Conservation (phyloP, 495 filamentous ascomycete species). For the Aspergillus diversus region DNA sequence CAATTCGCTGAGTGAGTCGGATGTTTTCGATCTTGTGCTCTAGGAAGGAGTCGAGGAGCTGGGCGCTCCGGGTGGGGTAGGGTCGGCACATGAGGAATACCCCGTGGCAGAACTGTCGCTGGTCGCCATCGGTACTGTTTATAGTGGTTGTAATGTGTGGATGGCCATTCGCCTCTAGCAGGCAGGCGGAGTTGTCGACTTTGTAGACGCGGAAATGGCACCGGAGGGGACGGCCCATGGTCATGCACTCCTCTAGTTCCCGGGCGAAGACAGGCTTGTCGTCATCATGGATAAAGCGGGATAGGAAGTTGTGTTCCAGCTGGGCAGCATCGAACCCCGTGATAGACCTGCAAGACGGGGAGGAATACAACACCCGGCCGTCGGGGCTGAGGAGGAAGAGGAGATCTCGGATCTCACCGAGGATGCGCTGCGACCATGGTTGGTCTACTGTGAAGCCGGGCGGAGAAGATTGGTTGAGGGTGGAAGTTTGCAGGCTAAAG, state of each 20-base stretch:
- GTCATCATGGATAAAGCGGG: conserved; percentile 84
- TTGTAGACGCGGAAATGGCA: conserved; percentile 90
- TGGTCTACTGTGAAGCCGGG: conserved; percentile 69
- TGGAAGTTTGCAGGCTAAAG: conserved; percentile 8
- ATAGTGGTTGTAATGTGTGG: conserved; percentile 69
- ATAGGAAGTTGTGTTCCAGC: conserved; percentile 72
- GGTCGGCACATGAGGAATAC: conserved; percentile 94
- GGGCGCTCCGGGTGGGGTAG: conserved; percentile 85
- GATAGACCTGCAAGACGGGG: conserved; percentile 75
- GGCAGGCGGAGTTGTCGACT: conserved; percentile 69
- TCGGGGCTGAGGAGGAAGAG: conserved; percentile 84
- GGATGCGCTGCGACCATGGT: conserved; percentile 85
- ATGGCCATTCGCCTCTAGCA: conserved; percentile 91
- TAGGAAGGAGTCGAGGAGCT: conserved; percentile 86
- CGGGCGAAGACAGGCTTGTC: conserved; percentile 82
- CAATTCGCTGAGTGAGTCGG: conserved; percentile 78
- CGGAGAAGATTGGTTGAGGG: conserved; percentile 22
- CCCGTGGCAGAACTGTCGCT: conserved; percentile 67
- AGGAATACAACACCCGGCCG: conserved; percentile 81
- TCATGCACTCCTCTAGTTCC: conserved; percentile 91
- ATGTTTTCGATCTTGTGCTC: conserved; percentile 99
- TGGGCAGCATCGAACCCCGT: conserved; percentile 75
- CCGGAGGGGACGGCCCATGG: conserved; percentile 74
- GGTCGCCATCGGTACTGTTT: conserved; percentile 8
- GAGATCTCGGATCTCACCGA: conserved; percentile 90